Evolutionary conservation across 805 yeast genomes (phyloP).

Genomic region (Torulaspora indica): DNA sequence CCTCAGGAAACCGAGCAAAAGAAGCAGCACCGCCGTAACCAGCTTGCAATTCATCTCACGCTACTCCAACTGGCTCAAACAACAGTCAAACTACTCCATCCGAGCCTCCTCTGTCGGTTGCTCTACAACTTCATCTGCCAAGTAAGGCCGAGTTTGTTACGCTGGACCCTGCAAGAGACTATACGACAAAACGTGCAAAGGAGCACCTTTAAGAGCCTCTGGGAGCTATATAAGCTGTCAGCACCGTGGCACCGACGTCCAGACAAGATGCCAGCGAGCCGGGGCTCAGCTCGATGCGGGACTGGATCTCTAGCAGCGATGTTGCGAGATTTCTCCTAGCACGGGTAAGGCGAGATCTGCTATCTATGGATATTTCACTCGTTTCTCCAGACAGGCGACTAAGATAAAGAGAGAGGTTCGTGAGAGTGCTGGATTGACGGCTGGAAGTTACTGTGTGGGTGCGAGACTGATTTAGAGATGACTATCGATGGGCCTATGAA

Average conservation of each 20-base stretch:
- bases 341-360: slow-evolving; percentile 3
- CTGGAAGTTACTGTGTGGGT: not conserved
- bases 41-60: slow-evolving; percentile 8
- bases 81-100: not conserved
- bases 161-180: slow-evolving; percentile 1
- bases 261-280: too few species aligned
- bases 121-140: not conserved
- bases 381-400: not conserved
- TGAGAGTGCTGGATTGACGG: not conserved
- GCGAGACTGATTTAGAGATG: slow-evolving; percentile 4
- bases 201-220: not conserved
- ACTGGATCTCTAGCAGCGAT: not conserved
- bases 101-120: not conserved
- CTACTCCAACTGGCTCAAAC: not conserved
- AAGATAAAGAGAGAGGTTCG: not conserved
- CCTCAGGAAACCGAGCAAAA: slow-evolving; percentile 29
- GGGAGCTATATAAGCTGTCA: not conserved
- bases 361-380: not conserved
- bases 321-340: slow-evolving; percentile 1
- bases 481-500: slow-evolving; percentile 40
- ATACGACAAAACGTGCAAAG: slow-evolving; percentile 2
- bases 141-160: slow-evolving; percentile 4
- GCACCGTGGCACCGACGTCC: not conserved
- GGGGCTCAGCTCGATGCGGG: not conserved
- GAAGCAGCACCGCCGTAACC: slow-evolving; percentile 15